Evolutionary conservation across 108 stramenopile species (phyloP).

Genomic region (Fragilariopsis cylindrus): DNA sequence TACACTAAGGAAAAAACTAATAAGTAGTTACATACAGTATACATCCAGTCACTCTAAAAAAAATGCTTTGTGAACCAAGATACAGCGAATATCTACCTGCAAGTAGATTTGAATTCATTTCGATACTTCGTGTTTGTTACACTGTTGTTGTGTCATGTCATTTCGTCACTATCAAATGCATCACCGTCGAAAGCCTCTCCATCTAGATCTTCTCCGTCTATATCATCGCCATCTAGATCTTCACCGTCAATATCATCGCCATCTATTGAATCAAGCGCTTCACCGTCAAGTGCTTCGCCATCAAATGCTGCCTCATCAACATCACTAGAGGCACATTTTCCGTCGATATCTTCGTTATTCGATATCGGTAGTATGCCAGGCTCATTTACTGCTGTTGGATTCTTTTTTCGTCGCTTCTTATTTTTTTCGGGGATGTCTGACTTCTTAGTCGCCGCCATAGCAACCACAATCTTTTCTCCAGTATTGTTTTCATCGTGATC

Average conservation of each 20-base stretch:
- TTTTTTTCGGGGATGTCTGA: background rate
- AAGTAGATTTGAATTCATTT: too few relatives aligned
- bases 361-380: constrained; percentile 1
- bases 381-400: constrained; percentile 8
- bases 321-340: constrained; percentile 23
- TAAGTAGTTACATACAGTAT: background rate
- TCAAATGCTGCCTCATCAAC: constrained; percentile 14
- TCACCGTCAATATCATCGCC: constrained; percentile 44
- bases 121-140: too few relatives aligned
- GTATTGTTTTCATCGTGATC: background rate
- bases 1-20: background rate
- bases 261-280: constrained; percentile 10
- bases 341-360: constrained; percentile 27
- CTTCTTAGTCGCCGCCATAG: background rate
- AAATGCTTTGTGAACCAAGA: too few relatives aligned
- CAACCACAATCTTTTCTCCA: background rate
- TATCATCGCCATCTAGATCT: constrained; percentile 31
- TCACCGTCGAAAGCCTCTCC: constrained; percentile 26
- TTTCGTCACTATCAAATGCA: background rate
- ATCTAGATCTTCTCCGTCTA: constrained; percentile 31
- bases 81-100: too few relatives aligned
- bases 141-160: too few relatives aligned
- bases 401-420: background rate
- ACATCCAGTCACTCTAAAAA: too few relatives aligned
- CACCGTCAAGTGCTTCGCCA: constrained; percentile 4